Percentiles rank a stretch among this genome's conserved stretches.
Conservation (phyloP, 441 rosid species). For the Arabidopsis lyrata region DNA sequence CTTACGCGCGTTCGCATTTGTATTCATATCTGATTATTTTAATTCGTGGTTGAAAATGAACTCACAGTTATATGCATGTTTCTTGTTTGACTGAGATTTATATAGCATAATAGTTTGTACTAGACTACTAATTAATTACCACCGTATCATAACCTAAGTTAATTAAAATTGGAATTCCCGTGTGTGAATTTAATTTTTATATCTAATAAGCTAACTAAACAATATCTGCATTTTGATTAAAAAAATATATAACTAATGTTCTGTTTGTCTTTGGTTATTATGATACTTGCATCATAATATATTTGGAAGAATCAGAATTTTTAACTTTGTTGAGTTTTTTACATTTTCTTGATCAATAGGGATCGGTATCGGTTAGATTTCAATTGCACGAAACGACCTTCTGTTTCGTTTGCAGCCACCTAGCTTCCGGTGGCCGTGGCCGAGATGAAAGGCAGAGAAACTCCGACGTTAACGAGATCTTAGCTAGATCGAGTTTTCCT, state of each 20-base stretch:
- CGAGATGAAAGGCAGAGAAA: slow-evolving; percentile 79
- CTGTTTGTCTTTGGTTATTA: background rate
- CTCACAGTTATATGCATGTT: background rate
- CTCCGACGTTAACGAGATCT: slow-evolving; percentile 65
- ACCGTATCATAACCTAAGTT: too few relatives aligned
- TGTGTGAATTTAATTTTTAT: too few relatives aligned
- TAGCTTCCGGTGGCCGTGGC: slow-evolving; percentile 93
- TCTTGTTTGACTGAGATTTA: background rate
- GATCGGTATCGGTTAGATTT: slow-evolving; percentile 87
- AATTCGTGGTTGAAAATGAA: slow-evolving; percentile 26
- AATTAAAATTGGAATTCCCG: too few relatives aligned
- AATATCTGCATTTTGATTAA: background rate
- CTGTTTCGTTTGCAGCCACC: slow-evolving; percentile 92
- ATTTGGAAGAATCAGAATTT: background rate
- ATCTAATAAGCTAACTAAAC: background rate
- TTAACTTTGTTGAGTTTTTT: background rate
- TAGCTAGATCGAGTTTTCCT: slow-evolving; percentile 75
- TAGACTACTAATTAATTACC: too few relatives aligned
- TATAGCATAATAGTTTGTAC: background rate
- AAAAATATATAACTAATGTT: background rate
- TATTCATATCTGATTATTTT: background rate
- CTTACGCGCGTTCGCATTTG: slow-evolving; percentile 6
- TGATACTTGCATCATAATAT: background rate
- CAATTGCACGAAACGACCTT: slow-evolving; percentile 76
- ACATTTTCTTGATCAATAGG: slow-evolving; percentile 51